Evolutionary conservation across 2,329 filamentous ascomycete genomes (phyloP).

Genomic region (Colletotrichum caudatum): DNA sequence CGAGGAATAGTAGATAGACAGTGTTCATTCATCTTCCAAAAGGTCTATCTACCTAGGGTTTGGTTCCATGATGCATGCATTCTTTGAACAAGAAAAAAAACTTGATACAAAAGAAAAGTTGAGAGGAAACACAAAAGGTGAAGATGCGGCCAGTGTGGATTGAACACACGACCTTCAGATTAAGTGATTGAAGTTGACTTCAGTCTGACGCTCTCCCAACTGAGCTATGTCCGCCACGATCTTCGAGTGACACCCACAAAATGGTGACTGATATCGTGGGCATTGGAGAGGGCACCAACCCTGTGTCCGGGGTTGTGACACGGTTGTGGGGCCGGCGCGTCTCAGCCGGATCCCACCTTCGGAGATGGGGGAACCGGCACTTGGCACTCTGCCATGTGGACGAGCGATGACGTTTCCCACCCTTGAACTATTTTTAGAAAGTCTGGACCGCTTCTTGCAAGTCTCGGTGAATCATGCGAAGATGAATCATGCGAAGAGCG

Average conservation of each 20-base stretch:
- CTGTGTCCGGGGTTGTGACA: background rate
- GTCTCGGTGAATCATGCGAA: background rate
- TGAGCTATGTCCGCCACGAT: slow-evolving; percentile 39
- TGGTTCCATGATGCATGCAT: background rate
- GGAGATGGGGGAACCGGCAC: background rate
- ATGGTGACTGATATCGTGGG: background rate
- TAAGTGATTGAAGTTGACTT: slow-evolving; percentile 39
- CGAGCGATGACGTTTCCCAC: background rate
- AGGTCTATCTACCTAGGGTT: background rate
- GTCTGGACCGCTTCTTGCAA: background rate
- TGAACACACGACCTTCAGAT: slow-evolving; percentile 39
- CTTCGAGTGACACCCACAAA: rapidly evolving
- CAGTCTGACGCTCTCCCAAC: slow-evolving; percentile 42
- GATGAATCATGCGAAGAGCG: background rate
- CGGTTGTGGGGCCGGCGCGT: background rate
- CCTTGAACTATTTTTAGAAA: background rate
- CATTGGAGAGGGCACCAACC: background rate
- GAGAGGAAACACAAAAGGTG: background rate
- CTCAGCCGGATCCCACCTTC: background rate
- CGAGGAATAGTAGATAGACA: background rate
- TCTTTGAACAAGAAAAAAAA: too few relatives aligned
- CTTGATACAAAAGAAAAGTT: background rate
- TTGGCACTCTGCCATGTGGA: background rate
- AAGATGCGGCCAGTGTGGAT: slow-evolving; percentile 40
- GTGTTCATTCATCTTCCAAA: background rate